Percentiles rank a stretch among this genome's conserved stretches.
These are phyloP conservation scores for Aspergillus sp. DNA, from an alignment of 2,329 filamentous ascomycete species.

Conservation along the genomic window DNA sequence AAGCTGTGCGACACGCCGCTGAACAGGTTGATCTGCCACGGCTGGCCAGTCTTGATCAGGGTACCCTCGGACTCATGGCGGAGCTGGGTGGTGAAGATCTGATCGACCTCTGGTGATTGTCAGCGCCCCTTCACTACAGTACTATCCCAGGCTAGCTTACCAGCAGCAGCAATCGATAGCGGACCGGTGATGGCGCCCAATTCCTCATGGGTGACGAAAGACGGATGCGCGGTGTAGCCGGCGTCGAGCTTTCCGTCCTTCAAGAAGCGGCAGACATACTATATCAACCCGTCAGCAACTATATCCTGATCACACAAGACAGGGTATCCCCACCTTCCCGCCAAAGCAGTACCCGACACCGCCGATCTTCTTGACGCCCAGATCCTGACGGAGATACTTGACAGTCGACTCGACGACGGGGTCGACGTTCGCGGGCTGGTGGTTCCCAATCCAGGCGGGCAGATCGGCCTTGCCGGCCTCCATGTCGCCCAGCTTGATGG, in stretches of 20 bases:
- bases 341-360: slow-evolving; percentile 68
- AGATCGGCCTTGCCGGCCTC: slow-evolving; percentile 41
- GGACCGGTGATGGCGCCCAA: slow-evolving; percentile 57
- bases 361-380: slow-evolving; percentile 51
- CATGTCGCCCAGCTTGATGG: slow-evolving; percentile 45
- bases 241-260: slow-evolving; percentile 54
- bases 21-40: slow-evolving; percentile 71
- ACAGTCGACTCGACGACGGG: slow-evolving; percentile 43
- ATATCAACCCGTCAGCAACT: not conserved
- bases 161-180: slow-evolving; percentile 54
- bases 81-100: slow-evolving; percentile 55
- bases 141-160: slow-evolving; percentile 21
- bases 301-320: not conserved
- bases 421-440: slow-evolving; percentile 44
- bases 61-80: slow-evolving; percentile 58
- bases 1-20: slow-evolving; percentile 67
- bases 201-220: slow-evolving; percentile 60
- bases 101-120: slow-evolving; percentile 45
- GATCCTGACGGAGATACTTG: slow-evolving; percentile 48
- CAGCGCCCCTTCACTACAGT: not conserved
- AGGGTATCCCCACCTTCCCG: slow-evolving; percentile 47
- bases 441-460: slow-evolving; percentile 39
- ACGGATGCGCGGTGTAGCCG: slow-evolving; percentile 68
- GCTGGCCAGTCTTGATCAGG: slow-evolving; percentile 46
- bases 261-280: slow-evolving; percentile 63